Percentiles rank a stretch among this genome's conserved stretches.
Conservation (phyloP, 2,329 filamentous ascomycete species). For the Neodidymelliopsis sp. region DNA sequence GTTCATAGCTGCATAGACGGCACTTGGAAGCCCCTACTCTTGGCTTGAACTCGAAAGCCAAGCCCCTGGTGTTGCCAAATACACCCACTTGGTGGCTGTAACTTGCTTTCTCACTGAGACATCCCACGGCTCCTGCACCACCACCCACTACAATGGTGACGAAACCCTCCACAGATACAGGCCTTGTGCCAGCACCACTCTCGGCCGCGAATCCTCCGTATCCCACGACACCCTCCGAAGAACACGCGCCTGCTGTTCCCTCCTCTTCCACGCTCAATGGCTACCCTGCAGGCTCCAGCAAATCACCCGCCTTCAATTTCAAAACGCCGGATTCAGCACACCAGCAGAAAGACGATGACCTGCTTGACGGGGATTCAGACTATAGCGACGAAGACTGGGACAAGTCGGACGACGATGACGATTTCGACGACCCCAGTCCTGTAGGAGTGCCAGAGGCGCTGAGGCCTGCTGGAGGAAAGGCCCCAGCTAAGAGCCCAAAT, state of each 20-base stretch:
- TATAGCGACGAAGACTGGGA: conserved; percentile 49
- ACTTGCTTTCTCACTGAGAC: conserved; percentile 11
- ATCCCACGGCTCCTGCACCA: conserved; percentile 4
- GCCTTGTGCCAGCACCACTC: conserved; percentile 51
- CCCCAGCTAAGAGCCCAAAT: conserved; percentile 23
- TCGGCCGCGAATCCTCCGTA: conserved; percentile 55
- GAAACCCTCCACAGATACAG: conserved; percentile 48
- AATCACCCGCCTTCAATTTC: conserved; percentile 52
- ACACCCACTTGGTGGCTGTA: conserved; percentile 11
- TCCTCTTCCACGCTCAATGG: conserved; percentile 26
- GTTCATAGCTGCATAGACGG: neutral
- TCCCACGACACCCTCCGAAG: conserved; percentile 51
- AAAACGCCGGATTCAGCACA: conserved; percentile 37
- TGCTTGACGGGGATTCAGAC: conserved; percentile 36
- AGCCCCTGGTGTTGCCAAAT: conserved; percentile 5
- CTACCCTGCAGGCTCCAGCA: conserved; percentile 46
- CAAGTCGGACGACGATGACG: conserved; percentile 43
- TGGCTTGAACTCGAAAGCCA: conserved; percentile 12
- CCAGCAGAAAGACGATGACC: conserved; percentile 31
- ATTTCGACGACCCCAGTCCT: conserved; percentile 41
- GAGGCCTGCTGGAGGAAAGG: conserved; percentile 45
- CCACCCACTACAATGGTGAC: conserved; percentile 52
- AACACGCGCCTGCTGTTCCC: conserved; percentile 36
- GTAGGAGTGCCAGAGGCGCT: conserved; percentile 46
- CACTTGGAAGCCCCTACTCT: neutral